phyloP scores from a whole-genome alignment of 192 early-diverging fungal genomes.

The Ambispora gerdemannii region DNA sequence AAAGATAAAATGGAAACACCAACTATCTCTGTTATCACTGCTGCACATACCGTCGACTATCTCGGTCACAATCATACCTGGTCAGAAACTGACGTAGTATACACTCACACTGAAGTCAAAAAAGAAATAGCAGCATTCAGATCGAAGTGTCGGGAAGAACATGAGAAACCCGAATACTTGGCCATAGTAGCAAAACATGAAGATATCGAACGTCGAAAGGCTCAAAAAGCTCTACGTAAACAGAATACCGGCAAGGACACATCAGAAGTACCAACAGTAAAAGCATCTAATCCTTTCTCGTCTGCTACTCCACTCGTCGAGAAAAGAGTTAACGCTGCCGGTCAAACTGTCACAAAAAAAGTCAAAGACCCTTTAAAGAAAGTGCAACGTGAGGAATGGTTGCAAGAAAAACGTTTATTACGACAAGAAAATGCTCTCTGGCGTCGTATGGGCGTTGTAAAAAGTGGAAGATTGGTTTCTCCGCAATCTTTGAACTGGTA shows the following conservation, averaged over 20 bases:
- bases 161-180: neutral
- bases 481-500: constrained; percentile 29
- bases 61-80: constrained; percentile 20
- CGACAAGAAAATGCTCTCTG: constrained; percentile 24
- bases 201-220: neutral
- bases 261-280: neutral
- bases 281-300: neutral
- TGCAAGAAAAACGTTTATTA: constrained; percentile 25
- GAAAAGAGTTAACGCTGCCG: neutral
- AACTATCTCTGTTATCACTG: neutral
- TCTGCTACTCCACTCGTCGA: neutral
- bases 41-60: constrained; percentile 8
- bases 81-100: constrained; percentile 12
- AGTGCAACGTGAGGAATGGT: neutral
- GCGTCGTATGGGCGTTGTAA: constrained; percentile 23
- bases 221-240: too few species aligned
- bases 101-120: constrained; percentile 12
- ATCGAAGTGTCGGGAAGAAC: neutral
- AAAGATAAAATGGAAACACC: constrained; percentile 28
- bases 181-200: neutral
- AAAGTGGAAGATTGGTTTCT: constrained; percentile 18
- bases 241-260: too few species aligned
- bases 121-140: neutral
- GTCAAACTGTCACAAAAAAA: neutral
- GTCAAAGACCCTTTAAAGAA: neutral